Conservation (phyloP, 2,329 filamentous ascomycete genomes). For the Diplocarpon mali region DNA sequence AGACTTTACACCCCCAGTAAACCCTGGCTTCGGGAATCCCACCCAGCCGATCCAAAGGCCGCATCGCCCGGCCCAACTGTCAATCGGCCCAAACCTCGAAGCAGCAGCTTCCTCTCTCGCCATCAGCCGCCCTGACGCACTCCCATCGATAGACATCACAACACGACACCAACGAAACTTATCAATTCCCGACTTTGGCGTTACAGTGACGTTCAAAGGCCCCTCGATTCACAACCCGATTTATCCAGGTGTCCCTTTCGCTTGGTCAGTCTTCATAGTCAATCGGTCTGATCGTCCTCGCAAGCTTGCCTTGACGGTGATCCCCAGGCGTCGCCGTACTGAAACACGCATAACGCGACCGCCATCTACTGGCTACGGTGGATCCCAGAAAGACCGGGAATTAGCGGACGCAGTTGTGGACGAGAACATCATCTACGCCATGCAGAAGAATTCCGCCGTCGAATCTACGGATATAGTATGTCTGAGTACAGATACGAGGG, state of each 20-base stretch:
- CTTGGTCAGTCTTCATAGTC: constrained; percentile 64
- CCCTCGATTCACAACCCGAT: constrained; percentile 47
- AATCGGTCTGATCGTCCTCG: constrained; percentile 54
- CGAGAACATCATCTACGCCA: constrained; percentile 58
- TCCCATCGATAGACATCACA: constrained; percentile 47
- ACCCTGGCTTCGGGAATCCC: constrained; percentile 48
- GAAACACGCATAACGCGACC: constrained; percentile 35
- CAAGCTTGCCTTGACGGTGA: constrained; percentile 58
- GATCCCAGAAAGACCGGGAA: constrained; percentile 26
- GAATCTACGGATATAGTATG: constrained; percentile 62
- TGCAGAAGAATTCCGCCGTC: constrained; percentile 53
- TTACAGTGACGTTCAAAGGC: constrained; percentile 64
- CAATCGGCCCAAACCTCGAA: constrained; percentile 43
- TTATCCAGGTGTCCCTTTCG: constrained; percentile 54
- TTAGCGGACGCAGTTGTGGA: constrained; percentile 59
- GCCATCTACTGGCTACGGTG: constrained; percentile 36
- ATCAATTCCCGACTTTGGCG: constrained; percentile 49
- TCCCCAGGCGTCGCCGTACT: constrained; percentile 52
- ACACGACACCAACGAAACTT: constrained; percentile 31
- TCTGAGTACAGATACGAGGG: constrained; percentile 60
- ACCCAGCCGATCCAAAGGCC: constrained; percentile 48
- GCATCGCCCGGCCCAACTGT: constrained; percentile 53
- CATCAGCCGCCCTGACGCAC: constrained; percentile 45
- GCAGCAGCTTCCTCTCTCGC: constrained; percentile 43
- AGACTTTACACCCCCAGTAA: constrained; percentile 57